Base-by-base conservation (phyloP, 257 asterid genomes). In the Rubia yunnanensis region DNA sequence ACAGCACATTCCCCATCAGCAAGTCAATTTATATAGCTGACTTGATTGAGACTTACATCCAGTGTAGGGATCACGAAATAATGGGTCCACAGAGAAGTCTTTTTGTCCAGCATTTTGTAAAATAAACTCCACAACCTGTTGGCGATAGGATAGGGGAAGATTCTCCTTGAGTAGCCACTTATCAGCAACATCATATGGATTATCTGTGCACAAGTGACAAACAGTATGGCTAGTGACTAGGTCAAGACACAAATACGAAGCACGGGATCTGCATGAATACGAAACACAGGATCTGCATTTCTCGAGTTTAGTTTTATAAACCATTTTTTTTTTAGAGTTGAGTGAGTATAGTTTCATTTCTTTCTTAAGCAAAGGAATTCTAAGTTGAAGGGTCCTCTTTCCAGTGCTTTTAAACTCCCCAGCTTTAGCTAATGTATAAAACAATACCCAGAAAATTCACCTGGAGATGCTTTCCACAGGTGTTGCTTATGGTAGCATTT, bases 51-150 rank as follows among this genome's bases (percentile, higher is more conserved):
- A 64, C 95, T 88, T 78, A 90, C 98, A 80, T 70, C 99, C 99
- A 69, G 99, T 94, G 77, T 74, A 94, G 66, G 99, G 99, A 72
- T 94, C 98, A 53, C 85, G 83, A 72, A 79, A 94, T 71, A 83
- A 74, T 73, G 95, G 85, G 77, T 90, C 89, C 17, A 91, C 88
- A 72, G 86, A 79, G 70, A 86, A 83, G 82, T 88, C 83, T 54
- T 60, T 83, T 76, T 94, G 97, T 68, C 96, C 95, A 53, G 87
- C 66, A 75, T 88, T 88, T 79, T 91, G 94, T 69, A 86, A 77
- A 72, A 91, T 91, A 79, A 90, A 94, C 62, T 91, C 96, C 70
- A 90, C 97, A 77, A 94, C 74, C 84, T 94, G 99, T 62, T 90
- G 88, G 71, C 98, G 96, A 72, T 80, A 94, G 50, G 96, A 79